These are phyloP conservation scores for Codiaeum variegatum DNA, from an alignment of 441 rosid species.

Conservation along the genomic window DNA sequence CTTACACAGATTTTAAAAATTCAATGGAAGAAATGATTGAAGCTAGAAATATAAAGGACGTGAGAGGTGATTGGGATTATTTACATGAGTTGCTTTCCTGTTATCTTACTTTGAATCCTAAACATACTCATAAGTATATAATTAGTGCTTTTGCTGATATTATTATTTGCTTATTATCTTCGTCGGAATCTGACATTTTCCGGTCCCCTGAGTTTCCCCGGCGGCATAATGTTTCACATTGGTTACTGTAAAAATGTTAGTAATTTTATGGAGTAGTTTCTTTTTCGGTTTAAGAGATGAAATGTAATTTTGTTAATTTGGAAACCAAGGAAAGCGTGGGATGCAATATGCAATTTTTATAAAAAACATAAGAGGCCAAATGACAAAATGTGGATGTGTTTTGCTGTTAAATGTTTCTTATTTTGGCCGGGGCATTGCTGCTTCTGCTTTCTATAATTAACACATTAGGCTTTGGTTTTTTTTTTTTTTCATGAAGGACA, in stretches of 20 bases:
- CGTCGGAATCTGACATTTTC: conserved; percentile 21
- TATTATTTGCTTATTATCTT: conserved; percentile 37
- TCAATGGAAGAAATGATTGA: conserved; percentile 92
- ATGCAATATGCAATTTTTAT: conserved; percentile 6
- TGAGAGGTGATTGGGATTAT: conserved; percentile 53
- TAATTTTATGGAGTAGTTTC: conserved; percentile 13
- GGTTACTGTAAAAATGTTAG: conserved; percentile 1
- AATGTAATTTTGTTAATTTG: conserved; percentile 17
- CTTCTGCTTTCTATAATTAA: too few species aligned
- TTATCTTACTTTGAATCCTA: conserved; percentile 67
- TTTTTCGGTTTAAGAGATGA: conserved; percentile 13
- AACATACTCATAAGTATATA: conserved; percentile 62
- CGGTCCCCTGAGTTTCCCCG: conserved; percentile 19
- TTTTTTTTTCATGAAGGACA: too few species aligned
- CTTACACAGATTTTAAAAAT: conserved; percentile 59
- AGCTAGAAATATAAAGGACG: conserved; percentile 52
- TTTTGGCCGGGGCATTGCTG: too few species aligned
- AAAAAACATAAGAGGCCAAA: background rate
- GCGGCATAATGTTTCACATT: conserved; percentile 16
- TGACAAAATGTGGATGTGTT: background rate
- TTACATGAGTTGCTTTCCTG: conserved; percentile 70
- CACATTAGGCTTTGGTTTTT: too few species aligned
- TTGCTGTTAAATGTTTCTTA: background rate
- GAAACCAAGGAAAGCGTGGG: conserved; percentile 33
- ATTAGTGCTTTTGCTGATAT: conserved; percentile 74